Evolutionary conservation across 306 rosid genomes (phyloP), one percentile per base, ranked within the genome.

Genomic region (Corylus heterophylla): DNA sequence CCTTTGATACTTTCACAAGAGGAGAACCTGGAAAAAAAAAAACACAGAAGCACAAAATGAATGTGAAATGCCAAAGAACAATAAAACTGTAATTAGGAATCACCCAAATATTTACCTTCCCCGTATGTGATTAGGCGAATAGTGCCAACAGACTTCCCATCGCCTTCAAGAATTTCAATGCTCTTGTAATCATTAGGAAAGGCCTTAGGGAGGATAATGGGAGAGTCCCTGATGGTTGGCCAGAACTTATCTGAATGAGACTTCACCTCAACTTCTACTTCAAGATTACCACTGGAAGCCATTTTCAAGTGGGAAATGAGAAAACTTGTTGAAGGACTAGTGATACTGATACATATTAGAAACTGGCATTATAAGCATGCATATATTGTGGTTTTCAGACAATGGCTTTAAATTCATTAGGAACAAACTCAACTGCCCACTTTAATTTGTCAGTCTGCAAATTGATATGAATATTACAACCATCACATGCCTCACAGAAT

Each of bases 121-220:
- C 76, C 88, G 56, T 90, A 92, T 31, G 74, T 74, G 1, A 94
- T 79, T 29, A 75, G 89, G 58, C 97, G 94, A 27, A 94, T 55
- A 42, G 98, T 92, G 18, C 96, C 98, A 47, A 82, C 79, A 22
- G 90, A 80, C 27, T 88, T 92, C 70, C 97, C 98, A 70, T 92
- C 94, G 7, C 98, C 98, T 75, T 88, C 91, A 29, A 94, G 83
- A 51, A 94, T 75, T 48, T 92, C 87, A 73, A 94, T 92, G 85
- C 90, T 87, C 74, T 92, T 87, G 90, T 94, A 94, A n/a, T 94
- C 96, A 50, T 89, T 79, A 9, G 96, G 80, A 54, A 91, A 87
- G 10, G 84, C 92, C 77, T 89, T 80, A 35, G 88, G 88, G 75
- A 74, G 82, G 80, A 82, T 47, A 58, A 3, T 54, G 71, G 79